Base-by-base conservation (phyloP, 352 stramenopile species). In the Phytophthora fragariaefolia region DNA sequence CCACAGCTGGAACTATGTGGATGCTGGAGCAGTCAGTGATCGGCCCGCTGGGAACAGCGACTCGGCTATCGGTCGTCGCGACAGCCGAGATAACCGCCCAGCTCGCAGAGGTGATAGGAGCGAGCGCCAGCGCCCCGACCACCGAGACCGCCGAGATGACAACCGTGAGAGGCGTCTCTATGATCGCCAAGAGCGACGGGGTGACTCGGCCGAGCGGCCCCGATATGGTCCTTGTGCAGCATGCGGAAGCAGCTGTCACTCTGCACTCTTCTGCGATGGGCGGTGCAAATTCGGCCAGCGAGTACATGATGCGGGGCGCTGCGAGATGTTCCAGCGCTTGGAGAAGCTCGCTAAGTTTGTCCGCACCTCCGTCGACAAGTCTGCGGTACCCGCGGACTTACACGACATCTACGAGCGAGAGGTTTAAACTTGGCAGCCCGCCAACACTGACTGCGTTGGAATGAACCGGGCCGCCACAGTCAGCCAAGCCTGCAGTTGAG, bases 371-470 rank as follows among this genome's bases (percentile, higher is more conserved):
- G 52, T 60, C 8, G 24, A 60, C 52, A 60, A 60, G 23, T 60
- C 52, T 9, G 24, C 32, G 12, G 24, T 60, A 2, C 38, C 52
- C 13, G 52, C 30, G 23, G 51, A 58, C 3, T 15, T 58, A 5
- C 51, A 49, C 34, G 34, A 58, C 34, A n/a, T 58, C 20, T 30
- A 50, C 18, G 10, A 4, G 23, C 52, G 38, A 51, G 36, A 20
- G 52, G 50, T 60, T 60, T 60, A 60, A 60, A 51, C 38, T 51
- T 38, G 27, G 42, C 22, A 20, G 54, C 54, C 27, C 54, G 42
- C 42, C 42, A 62, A 62, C 42, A 34, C n/a, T 53, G 28, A 53
- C 54, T 54, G 54, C 27, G 42, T 53, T 62, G 42, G 54, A 47
- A 2, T 18, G 23, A 15, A 45, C 22, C 53, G 53, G 53, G 53